A percentile compares a stretch with the other conserved stretches of the same genome.
phyloP scores from a whole-genome alignment of 495 filamentous ascomycete genomes.

The Aspergillus indologenus region DNA sequence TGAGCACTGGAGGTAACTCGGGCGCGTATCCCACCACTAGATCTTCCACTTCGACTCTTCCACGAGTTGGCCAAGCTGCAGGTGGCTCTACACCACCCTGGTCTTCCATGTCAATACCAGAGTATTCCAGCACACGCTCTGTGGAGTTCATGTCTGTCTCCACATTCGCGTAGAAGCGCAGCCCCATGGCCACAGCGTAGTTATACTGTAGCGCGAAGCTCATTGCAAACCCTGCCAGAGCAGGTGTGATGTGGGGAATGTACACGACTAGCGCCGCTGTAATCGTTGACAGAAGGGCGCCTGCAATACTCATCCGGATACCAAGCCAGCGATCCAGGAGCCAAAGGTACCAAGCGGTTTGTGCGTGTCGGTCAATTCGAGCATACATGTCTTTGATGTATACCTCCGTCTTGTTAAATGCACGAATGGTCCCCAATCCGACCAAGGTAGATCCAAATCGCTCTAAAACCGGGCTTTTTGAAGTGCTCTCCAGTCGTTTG shows the following conservation, averaged over 20 bases:
- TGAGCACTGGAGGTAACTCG: conserved; percentile 71
- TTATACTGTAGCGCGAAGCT: conserved; percentile 57
- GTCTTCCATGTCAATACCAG: conserved; percentile 65
- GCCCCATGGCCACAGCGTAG: conserved; percentile 41
- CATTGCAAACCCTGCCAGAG: conserved; percentile 78
- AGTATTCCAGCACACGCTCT: conserved; percentile 80
- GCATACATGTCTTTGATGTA: conserved; percentile 64
- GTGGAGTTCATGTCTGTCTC: conserved; percentile 84
- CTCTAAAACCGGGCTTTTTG: conserved; percentile 71
- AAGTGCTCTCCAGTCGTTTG: conserved; percentile 66
- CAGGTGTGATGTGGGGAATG: conserved; percentile 61
- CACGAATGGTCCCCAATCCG: conserved; percentile 70
- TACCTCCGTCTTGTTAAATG: conserved; percentile 58
- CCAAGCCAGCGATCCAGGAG: conserved; percentile 71
- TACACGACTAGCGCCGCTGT: conserved; percentile 64
- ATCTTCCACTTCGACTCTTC: conserved; percentile 67
- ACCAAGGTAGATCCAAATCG: conserved; percentile 63
- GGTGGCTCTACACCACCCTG: conserved; percentile 58
- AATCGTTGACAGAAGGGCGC: conserved; percentile 64
- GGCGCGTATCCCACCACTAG: conserved; percentile 74
- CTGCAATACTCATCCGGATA: conserved; percentile 66
- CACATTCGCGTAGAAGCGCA: conserved; percentile 51
- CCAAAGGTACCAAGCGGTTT: conserved; percentile 62
- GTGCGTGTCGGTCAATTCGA: conserved; percentile 58
- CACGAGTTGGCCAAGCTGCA: conserved; percentile 77